Conservation (phyloP, 169 alveolate species). For the Plasmodium relictum region DNA sequence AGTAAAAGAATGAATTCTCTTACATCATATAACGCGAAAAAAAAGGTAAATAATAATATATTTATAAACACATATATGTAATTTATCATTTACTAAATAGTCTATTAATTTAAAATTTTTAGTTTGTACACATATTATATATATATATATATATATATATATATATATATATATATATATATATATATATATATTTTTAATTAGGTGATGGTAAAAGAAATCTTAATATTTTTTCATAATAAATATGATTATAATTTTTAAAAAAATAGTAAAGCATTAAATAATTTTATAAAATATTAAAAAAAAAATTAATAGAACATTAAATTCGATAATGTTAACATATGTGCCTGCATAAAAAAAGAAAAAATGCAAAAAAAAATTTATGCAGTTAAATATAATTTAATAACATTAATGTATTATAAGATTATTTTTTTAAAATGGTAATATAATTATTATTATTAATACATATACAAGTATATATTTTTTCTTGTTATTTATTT, state of each 20-base stretch:
- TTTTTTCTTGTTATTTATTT: neutral
- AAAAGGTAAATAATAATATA: constrained; percentile 17
- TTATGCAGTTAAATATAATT: too few species aligned
- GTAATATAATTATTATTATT: neutral
- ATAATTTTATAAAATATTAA: neutral
- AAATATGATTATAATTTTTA: constrained; percentile 36
- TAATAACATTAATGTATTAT: too few species aligned
- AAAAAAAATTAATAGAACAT: constrained; percentile 17
- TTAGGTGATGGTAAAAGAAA: constrained; percentile 38
- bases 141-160: neutral
- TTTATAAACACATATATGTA: neutral
- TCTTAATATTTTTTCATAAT: constrained; percentile 35
- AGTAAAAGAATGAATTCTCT: neutral
- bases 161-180: constrained; percentile 7
- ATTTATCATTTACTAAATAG: too few species aligned
- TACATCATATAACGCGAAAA: constrained; percentile 30
- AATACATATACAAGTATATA: neutral
- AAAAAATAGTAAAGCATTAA: neutral
- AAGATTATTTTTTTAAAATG: neutral
- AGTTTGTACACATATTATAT: neutral
- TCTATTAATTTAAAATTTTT: neutral
- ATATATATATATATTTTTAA: neutral
- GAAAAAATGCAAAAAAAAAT: neutral
- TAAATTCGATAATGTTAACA: constrained; percentile 60
- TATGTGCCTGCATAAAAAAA: neutral